phyloP scores from a whole-genome alignment of 192 early-diverging fungal species.

The Backusella tarrabulga region DNA sequence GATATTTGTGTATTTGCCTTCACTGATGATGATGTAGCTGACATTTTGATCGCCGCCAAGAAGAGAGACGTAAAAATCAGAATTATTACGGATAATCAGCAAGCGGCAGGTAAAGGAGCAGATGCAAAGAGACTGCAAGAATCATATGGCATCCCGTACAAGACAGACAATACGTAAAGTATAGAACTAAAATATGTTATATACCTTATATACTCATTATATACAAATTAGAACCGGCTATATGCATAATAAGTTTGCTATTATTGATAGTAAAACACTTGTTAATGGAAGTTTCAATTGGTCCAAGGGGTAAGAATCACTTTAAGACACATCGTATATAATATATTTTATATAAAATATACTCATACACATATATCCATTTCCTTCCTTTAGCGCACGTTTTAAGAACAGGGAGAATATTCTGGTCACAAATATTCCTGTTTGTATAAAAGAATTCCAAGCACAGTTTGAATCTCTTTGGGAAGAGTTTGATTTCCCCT shows the following conservation, averaged over 20 bases:
- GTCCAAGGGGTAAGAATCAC: conserved; percentile 45
- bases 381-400: conserved; percentile 45
- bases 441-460: conserved; percentile 55
- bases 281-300: conserved; percentile 66
- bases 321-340: background rate
- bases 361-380: background rate
- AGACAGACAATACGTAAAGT: conserved; percentile 37
- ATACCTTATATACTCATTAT: background rate
- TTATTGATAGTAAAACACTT: conserved; percentile 56
- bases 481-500: conserved; percentile 44
- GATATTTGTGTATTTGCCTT: conserved; percentile 76
- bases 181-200: background rate
- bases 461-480: conserved; percentile 66
- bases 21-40: conserved; percentile 70
- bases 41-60: conserved; percentile 59
- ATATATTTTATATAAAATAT: background rate
- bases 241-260: conserved; percentile 78
- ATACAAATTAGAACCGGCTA: conserved; percentile 34
- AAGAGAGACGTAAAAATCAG: conserved; percentile 49
- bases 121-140: conserved; percentile 32
- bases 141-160: conserved; percentile 39
- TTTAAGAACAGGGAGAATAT: conserved; percentile 69
- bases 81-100: conserved; percentile 70
- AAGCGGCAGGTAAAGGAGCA: conserved; percentile 31
- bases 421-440: conserved; percentile 60